A percentile compares a stretch with the other conserved stretches of the same genome.
phyloP scores from a whole-genome alignment of 257 asterid species.

The Rubia yunnanensis region DNA sequence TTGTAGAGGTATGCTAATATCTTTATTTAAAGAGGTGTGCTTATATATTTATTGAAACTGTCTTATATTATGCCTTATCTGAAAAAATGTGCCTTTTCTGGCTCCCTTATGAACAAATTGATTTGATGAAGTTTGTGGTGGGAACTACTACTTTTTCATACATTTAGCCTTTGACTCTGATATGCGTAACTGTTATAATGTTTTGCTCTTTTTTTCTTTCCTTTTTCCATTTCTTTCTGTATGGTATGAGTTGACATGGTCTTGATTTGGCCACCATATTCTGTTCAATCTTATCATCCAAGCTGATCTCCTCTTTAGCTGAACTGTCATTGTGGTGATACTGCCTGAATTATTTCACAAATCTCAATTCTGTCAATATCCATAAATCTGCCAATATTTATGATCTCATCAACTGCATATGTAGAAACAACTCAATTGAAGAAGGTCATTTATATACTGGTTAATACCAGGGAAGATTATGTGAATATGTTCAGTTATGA shows the following conservation, averaged over 20 bases:
- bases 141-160: neutral
- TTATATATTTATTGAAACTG: conserved; percentile 9
- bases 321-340: neutral
- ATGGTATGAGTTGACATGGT: neutral
- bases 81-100: neutral
- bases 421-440: neutral
- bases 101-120: neutral
- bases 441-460: neutral
- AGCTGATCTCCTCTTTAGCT: neutral
- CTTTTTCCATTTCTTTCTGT: neutral
- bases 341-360: neutral
- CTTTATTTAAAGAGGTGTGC: conserved; percentile 45
- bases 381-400: neutral
- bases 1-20: conserved; percentile 46
- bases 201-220: too few species aligned
- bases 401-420: neutral
- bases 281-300: neutral
- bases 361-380: too few species aligned
- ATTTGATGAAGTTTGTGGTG: neutral
- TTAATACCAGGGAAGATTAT: neutral
- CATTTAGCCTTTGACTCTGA: neutral
- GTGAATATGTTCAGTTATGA: neutral
- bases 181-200: neutral
- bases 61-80: neutral
- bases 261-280: too few species aligned